These are phyloP conservation scores for Rhododendron kiyosumense DNA, from an alignment of 148 eudicot genomes.

Conservation along the genomic window DNA sequence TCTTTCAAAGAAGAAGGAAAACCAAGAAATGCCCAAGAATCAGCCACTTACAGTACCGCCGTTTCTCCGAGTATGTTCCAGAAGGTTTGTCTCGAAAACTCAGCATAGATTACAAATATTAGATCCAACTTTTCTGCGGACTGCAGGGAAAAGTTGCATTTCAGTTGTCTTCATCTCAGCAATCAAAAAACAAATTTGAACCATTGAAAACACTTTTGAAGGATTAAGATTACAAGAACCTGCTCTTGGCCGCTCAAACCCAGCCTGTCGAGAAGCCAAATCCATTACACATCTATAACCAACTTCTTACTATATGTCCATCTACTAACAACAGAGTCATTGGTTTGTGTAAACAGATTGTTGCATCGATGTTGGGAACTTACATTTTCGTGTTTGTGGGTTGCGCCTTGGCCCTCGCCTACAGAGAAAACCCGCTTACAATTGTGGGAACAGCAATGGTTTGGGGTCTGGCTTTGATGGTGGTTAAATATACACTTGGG, in stretches of 20 bases:
- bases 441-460: slow-evolving; percentile 16
- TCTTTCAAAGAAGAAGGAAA: not conserved
- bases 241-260: too few species aligned
- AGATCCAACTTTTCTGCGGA: too few species aligned
- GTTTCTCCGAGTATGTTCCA: not conserved
- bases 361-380: not conserved
- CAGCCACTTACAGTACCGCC: not conserved
- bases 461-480: slow-evolving; percentile 28
- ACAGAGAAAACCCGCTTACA: not conserved
- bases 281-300: too few species aligned
- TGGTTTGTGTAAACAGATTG: not conserved
- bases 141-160: too few species aligned
- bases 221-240: too few species aligned
- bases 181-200: too few species aligned
- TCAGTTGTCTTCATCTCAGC: too few species aligned
- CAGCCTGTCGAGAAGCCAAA: too few species aligned
- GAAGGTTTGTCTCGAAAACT: not conserved
- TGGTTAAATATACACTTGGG: slow-evolving; percentile 31
- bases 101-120: not conserved
- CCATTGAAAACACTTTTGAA: too few species aligned
- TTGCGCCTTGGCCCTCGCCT: not conserved
- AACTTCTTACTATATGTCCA: too few species aligned
- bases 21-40: not conserved
- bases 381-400: not conserved
- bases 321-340: not conserved